Evolutionary conservation across 805 yeast species (phyloP), one percentile per base, ranked within the genome.

Genomic region (Yamadazyma paraphyllophila): DNA sequence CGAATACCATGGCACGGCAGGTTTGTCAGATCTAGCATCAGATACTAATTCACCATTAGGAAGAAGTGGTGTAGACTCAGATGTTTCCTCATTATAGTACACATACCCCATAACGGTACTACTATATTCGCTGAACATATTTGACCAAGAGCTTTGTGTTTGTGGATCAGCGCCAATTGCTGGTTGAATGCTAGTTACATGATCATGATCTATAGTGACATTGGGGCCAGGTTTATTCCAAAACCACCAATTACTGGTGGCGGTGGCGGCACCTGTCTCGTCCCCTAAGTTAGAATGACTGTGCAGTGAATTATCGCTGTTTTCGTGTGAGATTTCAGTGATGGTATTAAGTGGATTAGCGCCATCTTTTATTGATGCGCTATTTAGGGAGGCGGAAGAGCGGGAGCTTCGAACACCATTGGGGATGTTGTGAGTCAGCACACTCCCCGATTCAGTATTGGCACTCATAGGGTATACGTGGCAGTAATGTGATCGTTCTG

Each of bases 1-100:
- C n/a, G 59, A 44, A 35, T 53, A 56, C 70, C 68, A 64, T 3
- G 24, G 24, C 24, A 20, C 24, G 24, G 24, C 24, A 4, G 24
- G 24, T 20, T 20, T 20, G 6, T 20, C 24, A 20, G 24, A 20
- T 20, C 3, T 6, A 3, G 24, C 24, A 20, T 20, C 24, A 20
- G 24, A 20, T 20, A 20, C 24, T 6, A 20, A 20, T 20, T 20
- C 24, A 20, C 6, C 6, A 14, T 33, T 33, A 14, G 36, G 26
- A 20, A 36, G 38, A 16, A 36, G 25, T 7, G 38, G 38, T 17
- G 38, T 20, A 15, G 20, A 7, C 38, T 20, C 38, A 14, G 9
- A 24, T 14, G 20, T 15, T 17, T 14, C 26, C 26, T 44, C 34
- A 7, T 24, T 32, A 37, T 45, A 45, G 31, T 33, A 37, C 3